A percentile compares a stretch with the other conserved stretches of the same genome.
These are phyloP conservation scores for Plicaturopsis crispa DNA, from an alignment of 768 basidiomycete species.

Conservation along the genomic window DNA sequence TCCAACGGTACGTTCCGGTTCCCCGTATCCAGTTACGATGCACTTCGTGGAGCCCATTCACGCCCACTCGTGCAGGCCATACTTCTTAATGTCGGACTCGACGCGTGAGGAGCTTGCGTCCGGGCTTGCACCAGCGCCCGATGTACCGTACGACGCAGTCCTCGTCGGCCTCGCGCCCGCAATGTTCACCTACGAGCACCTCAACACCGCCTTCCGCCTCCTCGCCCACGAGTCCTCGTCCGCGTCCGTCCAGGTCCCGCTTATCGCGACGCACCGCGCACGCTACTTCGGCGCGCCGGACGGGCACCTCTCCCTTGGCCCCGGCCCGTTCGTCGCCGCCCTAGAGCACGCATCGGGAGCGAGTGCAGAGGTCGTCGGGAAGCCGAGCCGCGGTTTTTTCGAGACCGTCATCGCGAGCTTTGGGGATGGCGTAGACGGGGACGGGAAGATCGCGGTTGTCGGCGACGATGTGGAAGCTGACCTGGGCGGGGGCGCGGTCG, in stretches of 20 bases:
- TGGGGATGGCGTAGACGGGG: slow-evolving; percentile 12
- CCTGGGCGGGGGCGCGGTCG: slow-evolving; percentile 52
- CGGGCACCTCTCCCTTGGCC: slow-evolving; percentile 52
- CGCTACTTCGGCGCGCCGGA: slow-evolving; percentile 39
- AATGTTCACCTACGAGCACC: slow-evolving; percentile 40
- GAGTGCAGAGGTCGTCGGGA: slow-evolving; percentile 52
- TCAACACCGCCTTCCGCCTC: slow-evolving; percentile 64
- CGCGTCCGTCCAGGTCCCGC: slow-evolving; percentile 14
- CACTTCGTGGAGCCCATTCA: too few species aligned
- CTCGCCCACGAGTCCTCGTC: slow-evolving; percentile 33
- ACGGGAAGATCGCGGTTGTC: slow-evolving; percentile 39
- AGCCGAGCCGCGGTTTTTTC: slow-evolving; percentile 55
- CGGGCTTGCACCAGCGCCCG: slow-evolving; percentile 4
- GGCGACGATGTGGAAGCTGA: slow-evolving; percentile 65
- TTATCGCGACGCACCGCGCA: slow-evolving; percentile 57
- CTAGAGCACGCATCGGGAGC: slow-evolving; percentile 47
- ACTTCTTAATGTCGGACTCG: slow-evolving; percentile 46
- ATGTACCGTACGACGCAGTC: slow-evolving; percentile 42
- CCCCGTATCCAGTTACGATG: too few species aligned
- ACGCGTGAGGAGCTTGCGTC: slow-evolving; percentile 33
- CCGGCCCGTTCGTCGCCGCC: slow-evolving; percentile 62
- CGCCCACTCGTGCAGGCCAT: slow-evolving; percentile 45
- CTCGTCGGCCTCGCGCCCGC: slow-evolving; percentile 55
- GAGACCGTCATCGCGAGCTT: slow-evolving; percentile 45
- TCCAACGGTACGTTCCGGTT: slow-evolving; percentile 44